Evolutionary conservation across 1,284 basidiomycete genomes (phyloP), one percentile per base, ranked within the genome.

Genomic region (Acaromyces ingoldii): DNA sequence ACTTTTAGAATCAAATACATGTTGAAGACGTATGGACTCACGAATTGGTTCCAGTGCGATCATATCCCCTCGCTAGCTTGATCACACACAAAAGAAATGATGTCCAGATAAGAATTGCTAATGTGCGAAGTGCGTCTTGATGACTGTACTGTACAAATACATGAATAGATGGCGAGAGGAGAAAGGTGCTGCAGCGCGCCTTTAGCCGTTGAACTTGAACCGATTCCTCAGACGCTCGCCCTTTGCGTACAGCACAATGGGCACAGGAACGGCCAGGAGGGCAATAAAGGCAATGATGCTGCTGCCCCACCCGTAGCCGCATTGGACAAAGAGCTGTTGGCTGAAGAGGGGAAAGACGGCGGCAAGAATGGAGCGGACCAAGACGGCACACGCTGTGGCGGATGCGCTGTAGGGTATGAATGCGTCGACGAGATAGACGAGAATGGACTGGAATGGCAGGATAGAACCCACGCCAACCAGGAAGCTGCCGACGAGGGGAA

Each of bases 381-480:
- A 45, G 7, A 72, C 65, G 6, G 69, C 78, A 17, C 66, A 75
- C 0, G 78, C 79, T 5, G 76, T 75, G 0, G 76, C 79, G 0
- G 77, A 76, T 0, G 79, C 79, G 2, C 77, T 78, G 55, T 76
- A 80, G 3, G 79, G 79, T 21, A 76, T 73, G 49, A 79, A 79
- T 4, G 75, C 76, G 57, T 80, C 79, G 4, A 80, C 77, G 19
- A 79, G 62, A 53, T 75, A 79, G 40, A 65, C 66, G 34, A 76
- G 76, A 42, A 79, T 74, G 3, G 67, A 68, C 57, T 79, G 78
- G 72, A 79, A 79, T 9, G 76, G 74, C 26, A 79, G 55, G 65
- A 79, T 78, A 19, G 63, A 60, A 0, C 62, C 62, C 33, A 57
- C 59, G 3, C 67, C 67, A 6, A 63, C 63, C 17, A 69, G 21